phyloP scores from a whole-genome alignment of 2,329 filamentous ascomycete species.

The Nothopassalora personata region DNA sequence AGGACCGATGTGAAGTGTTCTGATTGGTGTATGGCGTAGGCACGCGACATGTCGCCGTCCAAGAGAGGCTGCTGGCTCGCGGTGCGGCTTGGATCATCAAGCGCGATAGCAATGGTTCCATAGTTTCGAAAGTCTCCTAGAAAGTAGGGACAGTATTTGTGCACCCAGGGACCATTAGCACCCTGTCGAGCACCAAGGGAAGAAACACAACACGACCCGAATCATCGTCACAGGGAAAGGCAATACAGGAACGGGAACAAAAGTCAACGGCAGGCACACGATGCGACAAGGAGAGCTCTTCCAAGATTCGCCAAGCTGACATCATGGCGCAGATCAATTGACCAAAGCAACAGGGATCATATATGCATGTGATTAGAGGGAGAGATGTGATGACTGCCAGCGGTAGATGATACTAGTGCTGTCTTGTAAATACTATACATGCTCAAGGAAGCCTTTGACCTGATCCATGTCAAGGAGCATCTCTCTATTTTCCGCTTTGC shows the following conservation, averaged over 20 bases:
- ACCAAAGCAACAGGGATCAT: neutral
- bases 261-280: neutral
- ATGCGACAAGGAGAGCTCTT: neutral
- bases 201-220: neutral
- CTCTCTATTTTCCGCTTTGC: no score
- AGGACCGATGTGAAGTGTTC: conserved; percentile 6
- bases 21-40: conserved; percentile 4
- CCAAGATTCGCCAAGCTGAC: neutral
- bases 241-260: neutral
- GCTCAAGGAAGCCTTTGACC: no score
- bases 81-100: conserved; percentile 24
- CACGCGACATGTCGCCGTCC: conserved; percentile 13
- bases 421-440: no score
- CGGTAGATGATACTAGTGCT: no score
- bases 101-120: conserved; percentile 29
- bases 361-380: neutral
- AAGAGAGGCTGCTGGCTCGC: conserved; percentile 4
- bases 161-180: neutral
- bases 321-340: neutral
- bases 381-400: no score
- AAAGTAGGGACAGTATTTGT: neutral
- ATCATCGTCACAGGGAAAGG: neutral
- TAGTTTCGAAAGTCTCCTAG: neutral
- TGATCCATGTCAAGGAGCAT: no score
- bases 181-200: neutral